Evolutionary conservation across 2,329 filamentous ascomycete genomes (phyloP).

Genomic region (Nectriaceae sp.): DNA sequence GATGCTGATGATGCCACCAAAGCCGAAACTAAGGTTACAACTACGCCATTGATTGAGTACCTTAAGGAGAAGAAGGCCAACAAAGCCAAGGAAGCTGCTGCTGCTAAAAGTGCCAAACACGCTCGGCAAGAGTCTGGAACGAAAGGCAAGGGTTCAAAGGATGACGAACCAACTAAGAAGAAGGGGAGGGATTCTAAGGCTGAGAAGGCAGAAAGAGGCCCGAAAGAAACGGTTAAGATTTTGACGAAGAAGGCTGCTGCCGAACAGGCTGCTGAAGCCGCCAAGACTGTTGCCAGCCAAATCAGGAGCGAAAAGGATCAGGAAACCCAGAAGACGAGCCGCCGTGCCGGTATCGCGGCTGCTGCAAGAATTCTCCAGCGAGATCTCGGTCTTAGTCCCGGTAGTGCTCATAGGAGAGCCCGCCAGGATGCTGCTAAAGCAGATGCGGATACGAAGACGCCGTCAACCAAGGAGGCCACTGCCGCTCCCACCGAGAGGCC

Average conservation of each 20-base stretch:
- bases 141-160: constrained; percentile 49
- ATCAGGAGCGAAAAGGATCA: constrained; percentile 27
- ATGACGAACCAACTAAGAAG: constrained; percentile 60
- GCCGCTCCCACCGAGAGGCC: constrained; percentile 20
- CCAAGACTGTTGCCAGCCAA: constrained; percentile 44
- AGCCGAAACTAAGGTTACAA: constrained; percentile 65
- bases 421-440: constrained; percentile 60
- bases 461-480: constrained; percentile 36
- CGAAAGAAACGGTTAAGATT: constrained; percentile 63
- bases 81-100: constrained; percentile 56
- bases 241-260: constrained; percentile 59
- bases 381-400: constrained; percentile 65
- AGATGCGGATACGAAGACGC: constrained; percentile 47
- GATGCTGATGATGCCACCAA: constrained; percentile 45
- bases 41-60: constrained; percentile 87
- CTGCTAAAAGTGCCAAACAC: constrained; percentile 53
- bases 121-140: constrained; percentile 53
- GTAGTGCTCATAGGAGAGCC: constrained; percentile 62
- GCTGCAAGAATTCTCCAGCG: constrained; percentile 67
- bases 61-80: constrained; percentile 90
- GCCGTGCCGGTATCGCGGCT: constrained; percentile 61
- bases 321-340: constrained; percentile 57
- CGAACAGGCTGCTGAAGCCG: constrained; percentile 50
- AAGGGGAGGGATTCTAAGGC: constrained; percentile 64
- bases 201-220: constrained; percentile 51